A percentile compares a stretch with the other conserved stretches of the same genome.
These are phyloP conservation scores for Talaromyces sp. DNA, from an alignment of 2,329 filamentous ascomycete species.

Conservation along the genomic window DNA sequence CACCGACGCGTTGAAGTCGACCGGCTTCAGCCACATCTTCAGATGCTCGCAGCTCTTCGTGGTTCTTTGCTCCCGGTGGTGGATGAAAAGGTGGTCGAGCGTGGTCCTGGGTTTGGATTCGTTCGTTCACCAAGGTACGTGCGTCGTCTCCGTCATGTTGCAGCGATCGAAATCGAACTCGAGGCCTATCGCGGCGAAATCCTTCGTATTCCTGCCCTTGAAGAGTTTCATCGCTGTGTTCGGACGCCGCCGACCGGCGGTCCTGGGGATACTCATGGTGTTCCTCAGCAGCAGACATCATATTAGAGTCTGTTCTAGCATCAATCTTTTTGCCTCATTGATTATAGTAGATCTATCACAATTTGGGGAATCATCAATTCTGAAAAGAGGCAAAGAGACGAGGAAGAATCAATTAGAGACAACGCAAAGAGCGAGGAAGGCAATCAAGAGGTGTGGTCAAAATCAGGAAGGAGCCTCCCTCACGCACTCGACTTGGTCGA, in stretches of 20 bases:
- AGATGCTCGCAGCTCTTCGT: slow-evolving; percentile 18
- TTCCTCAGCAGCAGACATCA: slow-evolving; percentile 12
- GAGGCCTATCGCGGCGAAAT: slow-evolving; percentile 2
- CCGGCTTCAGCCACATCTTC: slow-evolving; percentile 26
- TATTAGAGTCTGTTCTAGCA: neutral
- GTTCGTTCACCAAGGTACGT: slow-evolving; percentile 5
- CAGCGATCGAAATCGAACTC: slow-evolving; percentile 10
- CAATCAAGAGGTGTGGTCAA: neutral
- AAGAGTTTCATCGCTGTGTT: slow-evolving; percentile 15
- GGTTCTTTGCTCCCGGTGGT: neutral
- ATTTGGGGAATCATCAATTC: neutral
- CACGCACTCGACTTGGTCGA: neutral
- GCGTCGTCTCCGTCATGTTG: slow-evolving; percentile 3
- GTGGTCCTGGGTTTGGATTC: slow-evolving; percentile 9
- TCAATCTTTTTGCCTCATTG: neutral
- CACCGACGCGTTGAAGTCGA: neutral
- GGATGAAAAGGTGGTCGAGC: slow-evolving; percentile 10
- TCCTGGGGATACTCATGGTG: slow-evolving; percentile 13
- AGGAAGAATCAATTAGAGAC: neutral
- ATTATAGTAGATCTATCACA: neutral
- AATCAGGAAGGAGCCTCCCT: neutral
- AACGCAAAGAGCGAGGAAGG: neutral
- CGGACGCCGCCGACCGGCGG: slow-evolving; percentile 9
- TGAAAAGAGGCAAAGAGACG: neutral
- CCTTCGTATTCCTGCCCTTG: slow-evolving; percentile 7